Percentiles rank a stretch among this genome's conserved stretches.
These are phyloP conservation scores for Ophiocordyceps unilateralis DNA, from an alignment of 2,329 filamentous ascomycete species.

Conservation along the genomic window DNA sequence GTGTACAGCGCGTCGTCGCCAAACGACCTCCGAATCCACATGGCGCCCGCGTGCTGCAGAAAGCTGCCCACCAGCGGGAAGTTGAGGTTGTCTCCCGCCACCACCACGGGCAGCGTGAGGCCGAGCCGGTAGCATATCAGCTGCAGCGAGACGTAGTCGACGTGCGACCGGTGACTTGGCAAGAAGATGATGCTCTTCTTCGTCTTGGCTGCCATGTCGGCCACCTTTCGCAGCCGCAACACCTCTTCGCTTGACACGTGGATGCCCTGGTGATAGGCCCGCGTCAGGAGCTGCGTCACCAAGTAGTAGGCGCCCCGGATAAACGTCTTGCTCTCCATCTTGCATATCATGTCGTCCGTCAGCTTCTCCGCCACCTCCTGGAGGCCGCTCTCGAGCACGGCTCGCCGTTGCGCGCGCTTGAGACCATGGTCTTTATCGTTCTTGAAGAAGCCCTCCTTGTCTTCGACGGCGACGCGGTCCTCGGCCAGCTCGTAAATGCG, in stretches of 20 bases:
- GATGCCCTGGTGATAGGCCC: conserved; percentile 93
- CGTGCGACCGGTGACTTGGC: conserved; percentile 84
- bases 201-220: conserved; percentile 64
- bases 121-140: conserved; percentile 90
- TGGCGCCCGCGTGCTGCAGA: conserved; percentile 86
- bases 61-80: conserved; percentile 82
- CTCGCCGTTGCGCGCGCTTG: conserved; percentile 31
- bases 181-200: conserved; percentile 94
- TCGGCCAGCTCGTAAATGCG: conserved; percentile 66
- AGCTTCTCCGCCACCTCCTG: conserved; percentile 70
- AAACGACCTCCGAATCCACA: conserved; percentile 90
- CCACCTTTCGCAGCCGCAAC: conserved; percentile 61
- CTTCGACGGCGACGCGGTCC: conserved; percentile 57
- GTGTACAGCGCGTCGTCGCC: conserved; percentile 81
- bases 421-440: conserved; percentile 35
- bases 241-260: conserved; percentile 95
- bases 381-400: conserved; percentile 54
- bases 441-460: conserved; percentile 51
- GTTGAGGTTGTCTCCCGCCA: conserved; percentile 92
- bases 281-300: conserved; percentile 68
- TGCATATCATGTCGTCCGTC: conserved; percentile 95
- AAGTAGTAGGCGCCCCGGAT: conserved; percentile 88
- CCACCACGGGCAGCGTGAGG: conserved; percentile 74
- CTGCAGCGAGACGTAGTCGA: conserved; percentile 91
- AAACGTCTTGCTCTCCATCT: conserved; percentile 89